A percentile compares a stretch with the other conserved stretches of the same genome.
Conservation (phyloP, 352 stramenopile genomes). For the Phytophthora pistaciae region DNA sequence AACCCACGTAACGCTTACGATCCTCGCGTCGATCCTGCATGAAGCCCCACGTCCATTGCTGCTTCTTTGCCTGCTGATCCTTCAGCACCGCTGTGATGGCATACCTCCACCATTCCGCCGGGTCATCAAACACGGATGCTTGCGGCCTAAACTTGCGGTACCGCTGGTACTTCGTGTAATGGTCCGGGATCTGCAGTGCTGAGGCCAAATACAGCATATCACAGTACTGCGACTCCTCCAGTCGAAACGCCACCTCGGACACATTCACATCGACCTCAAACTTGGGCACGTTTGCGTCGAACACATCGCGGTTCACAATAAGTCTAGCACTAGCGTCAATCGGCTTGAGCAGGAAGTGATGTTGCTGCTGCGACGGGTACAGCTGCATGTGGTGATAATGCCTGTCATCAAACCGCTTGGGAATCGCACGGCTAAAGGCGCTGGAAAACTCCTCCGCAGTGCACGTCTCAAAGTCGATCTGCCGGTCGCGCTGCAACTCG, state of each 20-base stretch:
- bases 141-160: conserved; percentile 79
- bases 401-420: conserved; percentile 84
- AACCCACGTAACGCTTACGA: conserved; percentile 70
- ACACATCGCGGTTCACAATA: conserved; percentile 86
- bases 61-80: conserved; percentile 70
- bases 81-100: conserved; percentile 71
- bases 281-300: conserved; percentile 77
- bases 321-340: conserved; percentile 82
- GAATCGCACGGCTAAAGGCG: conserved; percentile 82
- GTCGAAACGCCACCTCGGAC: conserved; percentile 77
- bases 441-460: conserved; percentile 81
- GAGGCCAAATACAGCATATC: conserved; percentile 85
- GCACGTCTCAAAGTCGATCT: conserved; percentile 74
- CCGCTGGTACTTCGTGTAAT: conserved; percentile 82
- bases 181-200: conserved; percentile 73
- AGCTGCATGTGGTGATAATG: conserved; percentile 71
- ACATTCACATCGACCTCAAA: conserved; percentile 87
- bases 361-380: conserved; percentile 76
- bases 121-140: conserved; percentile 57
- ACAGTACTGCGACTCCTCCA: conserved; percentile 91
- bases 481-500: conserved; percentile 63
- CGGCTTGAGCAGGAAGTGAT: conserved; percentile 89
- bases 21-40: conserved; percentile 87
- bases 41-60: conserved; percentile 83
- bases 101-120: conserved; percentile 85